Base-by-base conservation (phyloP, 257 asterid species). In the Primulina huaijiensis region DNA sequence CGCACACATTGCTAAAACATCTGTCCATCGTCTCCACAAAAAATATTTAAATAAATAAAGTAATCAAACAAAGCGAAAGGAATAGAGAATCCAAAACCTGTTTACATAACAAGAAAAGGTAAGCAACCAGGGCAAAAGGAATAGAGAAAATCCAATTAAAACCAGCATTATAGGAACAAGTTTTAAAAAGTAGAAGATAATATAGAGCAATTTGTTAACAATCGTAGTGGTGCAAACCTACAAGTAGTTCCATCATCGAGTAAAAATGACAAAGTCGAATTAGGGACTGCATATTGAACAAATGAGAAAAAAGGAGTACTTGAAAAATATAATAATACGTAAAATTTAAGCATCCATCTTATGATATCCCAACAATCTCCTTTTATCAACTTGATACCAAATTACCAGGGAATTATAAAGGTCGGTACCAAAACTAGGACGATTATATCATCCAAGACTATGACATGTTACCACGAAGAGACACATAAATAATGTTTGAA, bases 1-100 rank as follows among this genome's bases (percentile, higher is more conserved):
- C 99, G 60, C 99, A 89, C 50, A 90, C 99, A 61, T 89, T 92
- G 68, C 87, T 86, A 86, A 90, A 91, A 74, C 96, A 89, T 80
- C 85, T 93, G 89, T 93, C 97, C 85, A 93, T 68, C 20, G 95
- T 81, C 89, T 89, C 99, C 77, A 93, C 99, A 55, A 90, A 90
- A 78, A 93, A 97, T 93, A 95, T 21, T 80, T 77, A 43, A 74
- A 69, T 30, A 72, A 29, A 57, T 25, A 43, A 52, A 65, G 74
- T 67, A 17, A 69, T 9, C 25, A 37, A 40, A 62, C 31, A 65
- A 71, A 68, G 25, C 53, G 52, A 55, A 9, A 59, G 5, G 61
- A 58, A 23, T 31, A 37, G 25, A 55, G 4, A 53, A 1, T 16
- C 40, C 99, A 58, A 87, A 90, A 78, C 90, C 96, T 90, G 95